Evolutionary conservation across 208 protist genomes (phyloP).

Genomic region (Zelonia costaricensis): DNA sequence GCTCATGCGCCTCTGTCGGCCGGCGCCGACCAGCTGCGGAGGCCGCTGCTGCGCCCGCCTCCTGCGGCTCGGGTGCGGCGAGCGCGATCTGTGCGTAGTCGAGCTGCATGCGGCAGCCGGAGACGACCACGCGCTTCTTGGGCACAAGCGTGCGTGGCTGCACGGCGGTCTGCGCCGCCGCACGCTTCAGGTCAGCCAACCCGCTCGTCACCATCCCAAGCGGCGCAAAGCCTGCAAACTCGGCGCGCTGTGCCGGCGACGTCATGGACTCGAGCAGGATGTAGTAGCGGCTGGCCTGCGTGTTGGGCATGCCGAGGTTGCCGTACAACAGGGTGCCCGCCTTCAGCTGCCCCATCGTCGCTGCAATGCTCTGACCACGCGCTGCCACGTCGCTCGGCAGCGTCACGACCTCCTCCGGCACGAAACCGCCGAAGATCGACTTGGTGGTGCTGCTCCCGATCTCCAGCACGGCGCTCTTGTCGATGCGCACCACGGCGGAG

Average conservation of each 20-base stretch:
- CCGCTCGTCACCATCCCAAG: constrained; percentile 62
- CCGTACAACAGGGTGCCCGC: constrained; percentile 67
- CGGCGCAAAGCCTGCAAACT: constrained; percentile 47
- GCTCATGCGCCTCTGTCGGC: constrained; percentile 17
- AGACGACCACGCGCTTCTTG: constrained; percentile 45
- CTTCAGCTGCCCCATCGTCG: constrained; percentile 43
- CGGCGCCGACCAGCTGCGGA: background rate
- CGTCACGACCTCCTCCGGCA: constrained; percentile 50
- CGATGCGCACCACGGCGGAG: constrained; percentile 63
- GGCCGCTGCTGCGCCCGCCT: too few species aligned
- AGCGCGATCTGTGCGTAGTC: constrained; percentile 25
- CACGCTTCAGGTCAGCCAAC: constrained; percentile 45
- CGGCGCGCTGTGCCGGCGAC: constrained; percentile 24
- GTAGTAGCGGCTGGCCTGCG: constrained; percentile 79
- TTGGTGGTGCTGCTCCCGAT: constrained; percentile 84
- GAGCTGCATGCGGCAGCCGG: constrained; percentile 39
- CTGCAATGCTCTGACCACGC: constrained; percentile 20
- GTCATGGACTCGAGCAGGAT: constrained; percentile 51
- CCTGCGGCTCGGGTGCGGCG: background rate
- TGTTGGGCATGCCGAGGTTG: constrained; percentile 69
- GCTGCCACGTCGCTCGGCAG: constrained; percentile 15
- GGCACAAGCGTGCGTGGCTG: constrained; percentile 71
- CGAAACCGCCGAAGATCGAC: constrained; percentile 79
- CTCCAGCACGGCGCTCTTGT: constrained; percentile 62
- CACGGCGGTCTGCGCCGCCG: constrained; percentile 33